Percentiles rank a stretch among this genome's conserved stretches.
phyloP scores from a whole-genome alignment of 148 eudicot genomes.

The Arbutus unedo region DNA sequence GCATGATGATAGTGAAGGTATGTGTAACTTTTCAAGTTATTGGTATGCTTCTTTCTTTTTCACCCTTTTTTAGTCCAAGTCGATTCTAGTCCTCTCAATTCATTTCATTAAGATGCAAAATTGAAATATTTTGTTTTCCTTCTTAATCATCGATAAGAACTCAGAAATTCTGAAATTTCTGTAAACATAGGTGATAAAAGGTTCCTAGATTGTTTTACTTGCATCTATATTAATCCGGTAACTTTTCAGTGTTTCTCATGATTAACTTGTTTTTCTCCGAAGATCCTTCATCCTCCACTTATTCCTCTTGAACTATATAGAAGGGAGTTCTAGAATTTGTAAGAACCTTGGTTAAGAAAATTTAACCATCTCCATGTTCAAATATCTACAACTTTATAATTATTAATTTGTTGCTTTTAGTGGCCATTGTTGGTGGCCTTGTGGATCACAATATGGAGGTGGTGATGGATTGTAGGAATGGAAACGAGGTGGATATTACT shows the following conservation, averaged over 20 bases:
- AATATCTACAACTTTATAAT: background rate
- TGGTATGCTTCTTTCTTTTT: background rate
- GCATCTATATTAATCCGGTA: background rate
- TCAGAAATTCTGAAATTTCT: background rate
- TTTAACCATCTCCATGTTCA: background rate
- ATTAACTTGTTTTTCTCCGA: background rate
- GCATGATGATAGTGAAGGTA: constrained; percentile 95
- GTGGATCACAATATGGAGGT: background rate
- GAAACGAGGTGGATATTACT: too few relatives aligned
- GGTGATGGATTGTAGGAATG: background rate
- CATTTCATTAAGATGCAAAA: too few relatives aligned
- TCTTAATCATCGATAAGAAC: too few relatives aligned
- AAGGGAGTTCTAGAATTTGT: background rate
- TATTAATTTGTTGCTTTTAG: background rate
- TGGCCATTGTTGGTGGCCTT: background rate
- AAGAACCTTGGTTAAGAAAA: background rate
- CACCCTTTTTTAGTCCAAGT: background rate
- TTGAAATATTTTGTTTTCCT: too few relatives aligned
- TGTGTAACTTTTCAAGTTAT: background rate
- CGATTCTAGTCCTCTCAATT: background rate
- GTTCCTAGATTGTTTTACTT: constrained; percentile 3
- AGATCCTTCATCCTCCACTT: background rate
- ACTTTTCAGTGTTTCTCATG: background rate
- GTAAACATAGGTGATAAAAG: background rate
- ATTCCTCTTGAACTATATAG: background rate